Conservation (phyloP, 2,329 filamentous ascomycete species). For the Myriosclerotinia duriaeana region DNA sequence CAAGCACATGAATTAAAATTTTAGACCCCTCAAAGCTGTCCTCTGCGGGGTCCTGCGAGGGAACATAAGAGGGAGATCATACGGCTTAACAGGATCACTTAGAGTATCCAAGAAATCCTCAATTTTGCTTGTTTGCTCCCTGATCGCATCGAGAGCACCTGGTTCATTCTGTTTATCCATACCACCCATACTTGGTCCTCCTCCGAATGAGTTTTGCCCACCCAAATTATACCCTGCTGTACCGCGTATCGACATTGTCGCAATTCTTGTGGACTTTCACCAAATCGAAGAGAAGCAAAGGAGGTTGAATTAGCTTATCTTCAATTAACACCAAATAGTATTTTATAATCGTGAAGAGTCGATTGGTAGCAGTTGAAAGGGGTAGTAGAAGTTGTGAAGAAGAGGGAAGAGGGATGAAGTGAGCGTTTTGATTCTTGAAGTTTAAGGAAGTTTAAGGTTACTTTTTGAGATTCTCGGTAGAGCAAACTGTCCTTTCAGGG, state of each 20-base stretch:
- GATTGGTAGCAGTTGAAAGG: not conserved
- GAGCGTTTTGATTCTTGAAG: constrained; percentile 6
- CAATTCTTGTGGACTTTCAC: constrained; percentile 37
- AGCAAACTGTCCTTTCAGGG: constrained; percentile 21
- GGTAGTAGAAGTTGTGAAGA: constrained; percentile 10
- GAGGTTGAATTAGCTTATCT: not conserved
- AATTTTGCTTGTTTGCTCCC: constrained; percentile 96
- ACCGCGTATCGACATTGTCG: constrained; percentile 56
- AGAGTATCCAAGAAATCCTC: constrained; percentile 87
- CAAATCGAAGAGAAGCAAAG: constrained; percentile 27
- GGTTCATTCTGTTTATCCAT: constrained; percentile 40
- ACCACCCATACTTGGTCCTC: constrained; percentile 35
- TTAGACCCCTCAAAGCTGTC: constrained; percentile 14
- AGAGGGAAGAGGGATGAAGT: constrained; percentile 19
- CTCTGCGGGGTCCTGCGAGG: constrained; percentile 24
- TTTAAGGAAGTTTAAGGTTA: constrained; percentile 18
- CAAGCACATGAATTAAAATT: not conserved
- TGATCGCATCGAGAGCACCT: constrained; percentile 72
- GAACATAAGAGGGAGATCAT: constrained; percentile 46
- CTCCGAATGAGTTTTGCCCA: constrained; percentile 42
- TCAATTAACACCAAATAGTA: constrained; percentile 11
- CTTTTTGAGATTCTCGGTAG: constrained; percentile 18
- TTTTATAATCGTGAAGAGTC: not conserved
- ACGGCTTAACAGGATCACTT: constrained; percentile 94
- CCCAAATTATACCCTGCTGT: constrained; percentile 48